Percentiles rank a stretch among this genome's conserved stretches.
These are phyloP conservation scores for Termitomyces eurrhizus DNA, from an alignment of 768 basidiomycete species.

Conservation along the genomic window DNA sequence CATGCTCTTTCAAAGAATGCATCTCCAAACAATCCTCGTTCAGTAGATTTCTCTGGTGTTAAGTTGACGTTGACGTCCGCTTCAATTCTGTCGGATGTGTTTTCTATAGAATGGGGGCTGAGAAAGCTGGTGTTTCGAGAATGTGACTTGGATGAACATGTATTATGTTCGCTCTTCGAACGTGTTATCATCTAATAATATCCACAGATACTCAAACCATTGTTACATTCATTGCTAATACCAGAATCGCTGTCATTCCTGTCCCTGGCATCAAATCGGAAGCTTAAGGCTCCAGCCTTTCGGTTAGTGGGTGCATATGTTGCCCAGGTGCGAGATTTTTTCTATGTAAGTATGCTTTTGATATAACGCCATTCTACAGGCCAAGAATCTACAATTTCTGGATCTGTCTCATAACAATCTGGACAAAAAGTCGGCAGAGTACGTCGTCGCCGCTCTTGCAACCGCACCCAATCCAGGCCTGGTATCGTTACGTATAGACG, in stretches of 20 bases:
- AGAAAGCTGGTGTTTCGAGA: conserved; percentile 81
- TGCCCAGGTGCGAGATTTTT: conserved; percentile 46
- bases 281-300: conserved; percentile 74
- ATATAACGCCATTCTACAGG: conserved; percentile 35
- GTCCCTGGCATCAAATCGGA: conserved; percentile 83
- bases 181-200: not conserved
- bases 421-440: conserved; percentile 84
- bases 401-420: conserved; percentile 85
- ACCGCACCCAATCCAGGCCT: conserved; percentile 53
- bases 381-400: conserved; percentile 75
- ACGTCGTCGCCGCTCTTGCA: conserved; percentile 66
- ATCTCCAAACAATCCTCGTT: conserved; percentile 53
- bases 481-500: conserved; percentile 83
- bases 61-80: conserved; percentile 68
- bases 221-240: conserved; percentile 87
- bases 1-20: conserved; percentile 37
- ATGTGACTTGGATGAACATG: conserved; percentile 83
- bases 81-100: conserved; percentile 84
- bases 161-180: conserved; percentile 27
- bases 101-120: conserved; percentile 91
- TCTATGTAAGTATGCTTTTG: not conserved
- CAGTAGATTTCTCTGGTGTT: conserved; percentile 77
- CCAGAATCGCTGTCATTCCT: conserved; percentile 76
- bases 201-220: conserved; percentile 73
- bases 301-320: conserved; percentile 77